A percentile compares a stretch with the other conserved stretches of the same genome.
Conservation (phyloP, 2,329 filamentous ascomycete genomes). For the Cladosporium cucumerinum region DNA sequence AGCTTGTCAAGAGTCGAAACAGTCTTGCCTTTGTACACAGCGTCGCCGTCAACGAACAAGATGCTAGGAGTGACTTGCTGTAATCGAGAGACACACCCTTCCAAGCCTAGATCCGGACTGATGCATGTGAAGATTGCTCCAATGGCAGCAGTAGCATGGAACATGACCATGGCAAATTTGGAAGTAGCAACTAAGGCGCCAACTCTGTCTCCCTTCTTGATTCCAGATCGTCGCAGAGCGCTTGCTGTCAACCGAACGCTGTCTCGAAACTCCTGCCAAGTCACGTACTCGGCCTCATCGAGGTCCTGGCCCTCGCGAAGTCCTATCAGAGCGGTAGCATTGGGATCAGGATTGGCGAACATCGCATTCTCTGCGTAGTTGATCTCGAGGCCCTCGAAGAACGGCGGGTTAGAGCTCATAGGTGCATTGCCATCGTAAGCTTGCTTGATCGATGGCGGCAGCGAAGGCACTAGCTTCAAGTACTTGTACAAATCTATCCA, state of each 20-base stretch:
- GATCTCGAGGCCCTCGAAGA: constrained; percentile 38
- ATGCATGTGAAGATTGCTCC: constrained; percentile 46
- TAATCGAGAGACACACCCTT: constrained; percentile 38
- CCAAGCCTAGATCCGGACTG: constrained; percentile 42
- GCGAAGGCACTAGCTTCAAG: constrained; percentile 35
- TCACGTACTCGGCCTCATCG: constrained; percentile 36
- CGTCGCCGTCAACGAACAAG: constrained; percentile 42
- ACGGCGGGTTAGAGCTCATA: constrained; percentile 39
- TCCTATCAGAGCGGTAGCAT: constrained; percentile 40
- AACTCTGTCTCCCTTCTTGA: constrained; percentile 39
- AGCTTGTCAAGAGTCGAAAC: constrained; percentile 34
- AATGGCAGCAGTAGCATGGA: constrained; percentile 41
- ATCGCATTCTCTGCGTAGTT: constrained; percentile 45
- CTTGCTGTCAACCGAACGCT: constrained; percentile 38
- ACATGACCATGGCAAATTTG: constrained; percentile 42
- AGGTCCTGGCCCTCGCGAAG: constrained; percentile 39
- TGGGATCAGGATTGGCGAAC: constrained; percentile 34
- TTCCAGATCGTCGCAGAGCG: constrained; percentile 38
- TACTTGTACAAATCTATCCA: constrained; percentile 44
- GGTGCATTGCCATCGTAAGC: constrained; percentile 39
- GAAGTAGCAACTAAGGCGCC: constrained; percentile 44
- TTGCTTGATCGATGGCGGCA: constrained; percentile 33
- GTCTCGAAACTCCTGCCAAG: constrained; percentile 41
- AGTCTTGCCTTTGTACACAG: constrained; percentile 41
- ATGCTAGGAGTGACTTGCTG: constrained; percentile 41